These are phyloP conservation scores for Xylariaceae sp. DNA, from an alignment of 2,329 filamentous ascomycete genomes.

Conservation along the genomic window DNA sequence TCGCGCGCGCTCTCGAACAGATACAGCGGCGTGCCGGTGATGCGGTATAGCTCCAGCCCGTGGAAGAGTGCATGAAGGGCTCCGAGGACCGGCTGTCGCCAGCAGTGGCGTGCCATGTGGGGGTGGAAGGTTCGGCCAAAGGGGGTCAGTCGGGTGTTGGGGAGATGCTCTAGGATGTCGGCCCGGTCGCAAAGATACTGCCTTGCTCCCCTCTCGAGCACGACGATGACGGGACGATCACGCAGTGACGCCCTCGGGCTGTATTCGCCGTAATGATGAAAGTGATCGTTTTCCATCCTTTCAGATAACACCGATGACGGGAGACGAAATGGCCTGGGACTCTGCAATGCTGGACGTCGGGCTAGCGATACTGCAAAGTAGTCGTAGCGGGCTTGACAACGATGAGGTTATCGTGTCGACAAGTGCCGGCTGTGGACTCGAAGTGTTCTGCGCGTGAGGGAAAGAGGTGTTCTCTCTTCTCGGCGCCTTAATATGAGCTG, in stretches of 20 bases:
- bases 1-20: constrained; percentile 17
- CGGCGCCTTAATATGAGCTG: too few relatives aligned
- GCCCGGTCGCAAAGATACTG: constrained; percentile 10
- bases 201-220: background rate
- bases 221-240: constrained; percentile 4
- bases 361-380: too few relatives aligned
- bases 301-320: background rate
- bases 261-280: background rate
- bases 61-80: constrained; percentile 16
- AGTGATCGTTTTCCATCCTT: background rate
- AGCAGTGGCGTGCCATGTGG: constrained; percentile 5
- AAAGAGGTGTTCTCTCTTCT: too few relatives aligned
- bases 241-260: background rate
- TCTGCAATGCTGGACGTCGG: too few relatives aligned
- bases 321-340: too few relatives aligned
- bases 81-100: background rate
- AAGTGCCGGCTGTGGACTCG: too few relatives aligned
- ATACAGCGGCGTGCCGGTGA: constrained; percentile 6
- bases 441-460: too few relatives aligned
- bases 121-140: constrained; percentile 12
- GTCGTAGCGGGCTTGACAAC: too few relatives aligned
- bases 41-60: constrained; percentile 10
- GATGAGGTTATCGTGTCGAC: too few relatives aligned
- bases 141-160: constrained; percentile 10
- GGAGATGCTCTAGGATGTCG: constrained; percentile 17